These are phyloP conservation scores for Colletotrichum eleusines DNA, from an alignment of 2,329 filamentous ascomycete genomes.

Conservation along the genomic window DNA sequence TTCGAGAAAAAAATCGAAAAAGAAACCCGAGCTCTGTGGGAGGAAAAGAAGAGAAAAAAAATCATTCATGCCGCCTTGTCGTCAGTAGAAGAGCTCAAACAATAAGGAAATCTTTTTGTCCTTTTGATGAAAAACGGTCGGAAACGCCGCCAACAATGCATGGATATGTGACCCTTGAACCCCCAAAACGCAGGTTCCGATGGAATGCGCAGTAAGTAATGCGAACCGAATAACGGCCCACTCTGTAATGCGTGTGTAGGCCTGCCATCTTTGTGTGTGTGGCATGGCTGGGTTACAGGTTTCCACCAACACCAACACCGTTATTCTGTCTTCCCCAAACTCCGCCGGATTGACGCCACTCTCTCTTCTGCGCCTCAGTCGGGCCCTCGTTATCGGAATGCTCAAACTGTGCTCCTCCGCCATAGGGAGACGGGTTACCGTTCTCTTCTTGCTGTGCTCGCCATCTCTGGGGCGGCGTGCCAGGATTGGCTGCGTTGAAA, in stretches of 20 bases:
- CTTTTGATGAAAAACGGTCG: slow-evolving; percentile 38
- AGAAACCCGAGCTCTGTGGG: slow-evolving; percentile 21
- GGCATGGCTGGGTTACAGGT: slow-evolving; percentile 49
- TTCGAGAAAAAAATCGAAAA: slow-evolving; percentile 18
- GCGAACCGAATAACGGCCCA: slow-evolving; percentile 12
- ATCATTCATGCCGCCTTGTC: slow-evolving; percentile 40
- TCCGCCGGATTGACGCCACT: slow-evolving; percentile 68
- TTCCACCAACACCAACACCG: slow-evolving; percentile 62
- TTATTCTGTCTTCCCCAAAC: slow-evolving; percentile 63
- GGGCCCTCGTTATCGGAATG: slow-evolving; percentile 56
- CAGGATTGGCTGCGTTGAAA: slow-evolving; percentile 55
- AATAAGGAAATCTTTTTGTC: slow-evolving; percentile 42
- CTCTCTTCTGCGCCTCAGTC: slow-evolving; percentile 60
- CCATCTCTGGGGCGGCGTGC: slow-evolving; percentile 63
- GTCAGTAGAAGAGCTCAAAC: slow-evolving; percentile 41
- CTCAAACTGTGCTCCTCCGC: slow-evolving; percentile 56
- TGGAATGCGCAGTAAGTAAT: slow-evolving; percentile 39
- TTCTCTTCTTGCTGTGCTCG: slow-evolving; percentile 59
- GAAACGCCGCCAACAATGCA: slow-evolving; percentile 56
- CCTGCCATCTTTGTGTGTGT: not conserved
- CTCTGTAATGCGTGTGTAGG: slow-evolving; percentile 18
- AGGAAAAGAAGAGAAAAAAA: slow-evolving; percentile 42
- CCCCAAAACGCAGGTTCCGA: slow-evolving; percentile 33
- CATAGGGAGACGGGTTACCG: slow-evolving; percentile 58
- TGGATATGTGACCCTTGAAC: slow-evolving; percentile 42